These are phyloP conservation scores for Eucalyptus albens DNA, from an alignment of 345 rosid species.

Conservation along the genomic window DNA sequence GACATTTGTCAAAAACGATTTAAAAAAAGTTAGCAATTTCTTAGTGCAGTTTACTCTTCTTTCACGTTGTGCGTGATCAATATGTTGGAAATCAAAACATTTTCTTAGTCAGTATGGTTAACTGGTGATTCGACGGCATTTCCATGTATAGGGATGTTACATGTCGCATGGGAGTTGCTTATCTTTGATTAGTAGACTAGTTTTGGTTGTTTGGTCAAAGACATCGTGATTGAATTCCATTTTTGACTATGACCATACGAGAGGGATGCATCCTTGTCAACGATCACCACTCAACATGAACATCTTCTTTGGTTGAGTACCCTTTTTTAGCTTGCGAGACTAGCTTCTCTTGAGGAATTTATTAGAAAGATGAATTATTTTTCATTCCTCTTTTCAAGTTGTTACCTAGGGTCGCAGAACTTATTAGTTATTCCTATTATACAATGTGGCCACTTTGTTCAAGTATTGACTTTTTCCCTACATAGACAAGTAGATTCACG, in stretches of 20 bases:
- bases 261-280: not conserved
- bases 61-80: fast-evolving
- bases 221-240: not conserved
- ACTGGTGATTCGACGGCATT: fast-evolving
- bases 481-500: not conserved
- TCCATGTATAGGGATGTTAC: not conserved
- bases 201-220: not conserved
- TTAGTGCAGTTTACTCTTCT: fast-evolving
- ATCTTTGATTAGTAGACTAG: not conserved
- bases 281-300: not conserved
- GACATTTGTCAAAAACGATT: fast-evolving
- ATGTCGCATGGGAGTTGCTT: not conserved
- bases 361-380: not conserved
- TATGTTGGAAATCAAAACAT: not conserved
- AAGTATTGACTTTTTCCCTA: not conserved
- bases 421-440: not conserved
- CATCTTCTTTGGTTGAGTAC: not conserved
- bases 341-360: not conserved
- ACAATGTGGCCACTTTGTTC: not conserved
- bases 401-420: not conserved
- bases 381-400: not conserved
- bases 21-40: not conserved
- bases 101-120: not conserved
- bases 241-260: not conserved
- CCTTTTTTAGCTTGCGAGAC: not conserved